Base-by-base conservation (phyloP, 257 asterid genomes). In the Ehretia macrophylla region DNA sequence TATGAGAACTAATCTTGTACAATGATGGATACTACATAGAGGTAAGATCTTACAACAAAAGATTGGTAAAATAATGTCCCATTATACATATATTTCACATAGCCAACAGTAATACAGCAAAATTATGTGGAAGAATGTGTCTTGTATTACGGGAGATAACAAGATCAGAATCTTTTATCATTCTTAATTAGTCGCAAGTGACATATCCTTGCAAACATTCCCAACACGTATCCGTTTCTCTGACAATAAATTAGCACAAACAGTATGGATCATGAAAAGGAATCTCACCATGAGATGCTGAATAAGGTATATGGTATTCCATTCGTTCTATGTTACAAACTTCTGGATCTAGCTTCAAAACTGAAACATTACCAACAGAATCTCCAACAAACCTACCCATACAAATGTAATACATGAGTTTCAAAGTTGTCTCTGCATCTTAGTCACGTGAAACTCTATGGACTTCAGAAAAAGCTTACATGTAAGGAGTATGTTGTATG, bases 311-410 rank as follows among this genome's bases (percentile, higher is more conserved):
- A 14, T 53, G 78, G 76, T 92, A 84, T 69, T 77, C 78, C 99
- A 88, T 88, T 32, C 39, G 75, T 67, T 84, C 99, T 17, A 84
- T 68, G 59, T 32, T 68, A 58, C 62, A 55, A 38, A 63, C 69
- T 64, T 67, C 88, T 64, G 68, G 79, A 65, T 69, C 76, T 49
- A 86, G 67, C 88, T 76, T 81, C 77, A 88, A 64, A 69, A 92
- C 78, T 13, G 90, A 74, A 64, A 86, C 73, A 62, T 71, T 67
- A n/a, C 99, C 99, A 40, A 61, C 21, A 10, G 84, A 79, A 72
- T 92, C 97, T 67, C 98, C 99, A 8, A 80, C 69, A 39, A 74
- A 92, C 76, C 98, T 92, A 81, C 63, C 71, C 74, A 75, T 51
- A 73, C 22, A 46, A 20, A 71, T 49, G 53, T 10, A 48, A 20